Conservation (phyloP, 2,329 filamentous ascomycete species). For the Cyanodermella asteris region DNA sequence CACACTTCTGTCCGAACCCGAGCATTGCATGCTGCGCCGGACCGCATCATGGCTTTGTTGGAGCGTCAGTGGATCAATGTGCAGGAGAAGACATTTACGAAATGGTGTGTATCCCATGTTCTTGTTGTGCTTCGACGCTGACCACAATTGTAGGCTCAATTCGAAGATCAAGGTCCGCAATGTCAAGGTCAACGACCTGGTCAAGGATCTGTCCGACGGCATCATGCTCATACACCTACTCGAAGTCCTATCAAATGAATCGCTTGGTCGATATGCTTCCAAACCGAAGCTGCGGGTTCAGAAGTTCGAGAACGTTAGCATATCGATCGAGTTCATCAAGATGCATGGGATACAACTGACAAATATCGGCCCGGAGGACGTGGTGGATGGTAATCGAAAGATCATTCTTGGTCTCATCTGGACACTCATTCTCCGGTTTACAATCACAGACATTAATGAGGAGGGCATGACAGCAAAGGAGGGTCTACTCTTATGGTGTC, state of each 20-base stretch:
- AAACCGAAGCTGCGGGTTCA: conserved; percentile 93
- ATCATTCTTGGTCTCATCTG: conserved; percentile 94
- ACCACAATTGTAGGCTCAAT: conserved; percentile 58
- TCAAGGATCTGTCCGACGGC: conserved; percentile 77
- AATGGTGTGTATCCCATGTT: conserved; percentile 78
- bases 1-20: too few species aligned
- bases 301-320: conserved; percentile 94
- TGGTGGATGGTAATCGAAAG: conserved; percentile 93
- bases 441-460: conserved; percentile 95
- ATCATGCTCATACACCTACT: conserved; percentile 91
- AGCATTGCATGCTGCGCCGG: too few species aligned
- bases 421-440: conserved; percentile 94
- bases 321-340: conserved; percentile 83
- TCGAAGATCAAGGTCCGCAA: conserved; percentile 68
- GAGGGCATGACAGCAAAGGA: conserved; percentile 97
- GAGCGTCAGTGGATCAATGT: conserved; percentile 50
- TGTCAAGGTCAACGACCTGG: conserved; percentile 67
- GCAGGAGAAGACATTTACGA: conserved; percentile 98
- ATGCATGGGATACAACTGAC: conserved; percentile 85
- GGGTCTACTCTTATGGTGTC: conserved; percentile 86
- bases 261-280: conserved; percentile 85
- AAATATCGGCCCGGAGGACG: conserved; percentile 94
- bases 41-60: conserved; percentile 5
- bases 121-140: conserved; percentile 1
- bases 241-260: conserved; percentile 85